Base-by-base conservation (phyloP, 139 green algal genomes). In the Chlorokybus atmophyticus region DNA sequence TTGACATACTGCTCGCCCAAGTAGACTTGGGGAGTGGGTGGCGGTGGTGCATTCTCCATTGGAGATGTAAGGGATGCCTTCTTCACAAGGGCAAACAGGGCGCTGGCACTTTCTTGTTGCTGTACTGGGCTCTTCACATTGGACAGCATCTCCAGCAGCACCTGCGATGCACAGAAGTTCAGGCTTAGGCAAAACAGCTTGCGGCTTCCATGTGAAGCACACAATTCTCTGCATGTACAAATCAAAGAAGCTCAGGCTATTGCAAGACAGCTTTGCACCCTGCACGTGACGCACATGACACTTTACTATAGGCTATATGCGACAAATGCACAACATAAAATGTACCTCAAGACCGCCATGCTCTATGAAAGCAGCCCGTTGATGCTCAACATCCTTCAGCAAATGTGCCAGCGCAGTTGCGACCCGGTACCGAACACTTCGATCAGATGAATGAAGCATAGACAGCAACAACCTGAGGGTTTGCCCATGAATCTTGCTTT, bases 1-100 rank as follows among this genome's bases (percentile, higher is more conserved):
- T 97, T 95, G 21, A 97, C 81, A 61, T 93, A 94, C 70, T 91
- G 31, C 50, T 81, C 70, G 2, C 84, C 80, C 24, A 90, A 68
- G 59, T 83, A 84, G 4, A 86, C 69, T 64, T 82, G 67, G 3
- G 59, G 50, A 7, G 69, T 80, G 49, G 72, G 75, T 39, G 76
- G 79, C 1, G 62, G 76, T 2, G 75, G 78, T 17, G 66, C 70
- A 50, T 67, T 75, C 40, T 83, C 78, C 4, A 62, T 29, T 19
- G 67, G 62, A 17, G 64, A 68, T 28, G 71, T 76, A 25, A 68
- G 73, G 19, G 64, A 75, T 2, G 74, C 74, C 26, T 83, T 80
- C 54, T 84, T 75, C 2, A 70, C 76, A 21, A 94, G 75, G 57
- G 83, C 68, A 57, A 84, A 79, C 59, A 94, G 66, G 4, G 85